Evolutionary conservation across 73 alveolate species (phyloP).

Genomic region (Paramecium octaurelia): DNA sequence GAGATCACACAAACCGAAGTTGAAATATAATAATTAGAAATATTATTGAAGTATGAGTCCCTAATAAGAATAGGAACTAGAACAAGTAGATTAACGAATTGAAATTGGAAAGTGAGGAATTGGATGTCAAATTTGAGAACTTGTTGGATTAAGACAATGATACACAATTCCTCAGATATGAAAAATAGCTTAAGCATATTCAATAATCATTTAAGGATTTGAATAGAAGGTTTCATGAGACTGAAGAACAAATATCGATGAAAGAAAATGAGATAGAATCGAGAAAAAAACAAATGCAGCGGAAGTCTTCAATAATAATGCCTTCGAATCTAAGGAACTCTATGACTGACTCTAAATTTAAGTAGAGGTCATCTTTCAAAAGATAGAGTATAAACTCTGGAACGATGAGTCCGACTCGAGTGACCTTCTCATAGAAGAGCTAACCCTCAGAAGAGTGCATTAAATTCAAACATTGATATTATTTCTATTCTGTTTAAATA

Average conservation of each 20-base stretch:
- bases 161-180: neutral
- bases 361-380: neutral
- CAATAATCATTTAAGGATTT: neutral
- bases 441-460: neutral
- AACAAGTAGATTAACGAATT: neutral
- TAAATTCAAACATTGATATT: neutral
- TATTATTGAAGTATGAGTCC: neutral
- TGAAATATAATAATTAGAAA: neutral
- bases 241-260: neutral
- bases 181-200: neutral
- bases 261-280: slow-evolving; percentile 5
- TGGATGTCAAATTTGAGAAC: neutral
- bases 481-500: neutral
- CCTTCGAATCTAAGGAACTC: neutral
- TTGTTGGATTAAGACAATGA: neutral
- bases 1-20: neutral
- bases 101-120: neutral
- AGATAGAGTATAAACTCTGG: slow-evolving; percentile 17
- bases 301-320: neutral
- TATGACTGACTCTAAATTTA: neutral
- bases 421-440: neutral
- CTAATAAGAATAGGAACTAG: neutral
- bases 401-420: slow-evolving; percentile 8
- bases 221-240: slow-evolving; percentile 4
- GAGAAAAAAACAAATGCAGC: neutral